phyloP scores from a whole-genome alignment of 129 eudicot species.

The Flaveria robusta region DNA sequence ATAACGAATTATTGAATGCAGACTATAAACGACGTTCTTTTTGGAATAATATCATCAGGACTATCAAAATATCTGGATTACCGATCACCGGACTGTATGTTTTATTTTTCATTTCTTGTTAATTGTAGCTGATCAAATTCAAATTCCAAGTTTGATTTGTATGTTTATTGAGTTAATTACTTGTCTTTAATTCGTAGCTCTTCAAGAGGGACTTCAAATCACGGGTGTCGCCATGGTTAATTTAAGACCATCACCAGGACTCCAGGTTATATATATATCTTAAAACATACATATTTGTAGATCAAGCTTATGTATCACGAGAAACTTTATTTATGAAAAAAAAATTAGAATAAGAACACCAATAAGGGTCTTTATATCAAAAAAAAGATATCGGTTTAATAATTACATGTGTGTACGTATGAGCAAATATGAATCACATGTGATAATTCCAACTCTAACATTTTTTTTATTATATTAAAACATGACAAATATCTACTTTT shows the following conservation, averaged over 20 bases:
- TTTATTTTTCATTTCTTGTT: background rate
- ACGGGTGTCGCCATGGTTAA: conserved; percentile 78
- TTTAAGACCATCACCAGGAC: conserved; percentile 62
- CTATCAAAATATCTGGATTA: conserved; percentile 68
- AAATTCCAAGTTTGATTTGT: background rate
- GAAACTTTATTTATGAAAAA: too few relatives aligned
- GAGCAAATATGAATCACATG: too few relatives aligned
- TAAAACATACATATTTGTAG: background rate
- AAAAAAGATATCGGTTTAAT: too few relatives aligned
- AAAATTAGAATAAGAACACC: too few relatives aligned
- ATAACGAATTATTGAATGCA: conserved; percentile 38
- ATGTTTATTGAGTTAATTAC: background rate
- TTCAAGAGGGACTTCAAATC: conserved; percentile 57
- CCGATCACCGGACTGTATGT: conserved; percentile 52
- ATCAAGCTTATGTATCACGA: background rate
- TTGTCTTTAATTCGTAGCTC: conserved; percentile 29
- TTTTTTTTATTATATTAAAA: too few relatives aligned
- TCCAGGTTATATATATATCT: conserved; percentile 58
- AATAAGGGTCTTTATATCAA: too few relatives aligned
- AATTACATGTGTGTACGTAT: too few relatives aligned
- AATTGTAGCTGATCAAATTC: background rate
- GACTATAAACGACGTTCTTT: conserved; percentile 87
- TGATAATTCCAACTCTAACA: too few relatives aligned
- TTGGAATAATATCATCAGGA: conserved; percentile 79
- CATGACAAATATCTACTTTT: too few relatives aligned